Base-by-base conservation (phyloP, 139 green algal species). In the Closterium sp. region DNA sequence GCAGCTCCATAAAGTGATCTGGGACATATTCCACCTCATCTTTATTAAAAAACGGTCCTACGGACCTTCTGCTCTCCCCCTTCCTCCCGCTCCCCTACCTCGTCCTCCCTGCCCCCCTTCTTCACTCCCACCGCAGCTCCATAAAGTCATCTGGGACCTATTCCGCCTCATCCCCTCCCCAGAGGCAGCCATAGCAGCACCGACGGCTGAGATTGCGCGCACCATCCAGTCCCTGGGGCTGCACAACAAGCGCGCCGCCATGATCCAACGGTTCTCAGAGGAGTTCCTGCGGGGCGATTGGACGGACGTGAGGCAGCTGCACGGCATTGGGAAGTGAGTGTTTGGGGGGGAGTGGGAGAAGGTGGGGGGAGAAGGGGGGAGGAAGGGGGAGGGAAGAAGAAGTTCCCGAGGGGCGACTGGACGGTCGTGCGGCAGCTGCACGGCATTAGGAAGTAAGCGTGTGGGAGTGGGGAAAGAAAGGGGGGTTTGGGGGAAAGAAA, bases 171-270 rank as follows among this genome's bases (percentile, higher is more conserved):
- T 93, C 91, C 97, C 97, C 30, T 97, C 91, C 2, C 94, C 97
- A 0, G 92, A 97, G 31, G 95, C 95, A 13, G 94, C 96, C 24
- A 91, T 95, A 24, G 87, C 86, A 4, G 95, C 95, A 13, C 88
- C 95, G 24, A 45, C 86, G 31, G 79, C 29, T 0, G 86, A 87
- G 24, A 94, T 98, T 4, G 86, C 94, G 22, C 90, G 70, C 11
- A 88, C 99, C 21, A 96, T 99, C 13, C 88, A 94, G 31, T 97
- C 97, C 2, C 95, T 99, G 93, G 98, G 98, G 0, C 92, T 99
- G 88, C 96, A 95, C 50, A 93, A 95, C 90, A 98, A 97, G 95
- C 96, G 98, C 6, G 96, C 97, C 0, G 21, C 87, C 1, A 93
- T 92, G 9, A 95, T 99, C 32, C 92, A 97, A 91, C 95, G 96